Conservation (phyloP, 306 rosid species). For the Vachellia collinsii region DNA sequence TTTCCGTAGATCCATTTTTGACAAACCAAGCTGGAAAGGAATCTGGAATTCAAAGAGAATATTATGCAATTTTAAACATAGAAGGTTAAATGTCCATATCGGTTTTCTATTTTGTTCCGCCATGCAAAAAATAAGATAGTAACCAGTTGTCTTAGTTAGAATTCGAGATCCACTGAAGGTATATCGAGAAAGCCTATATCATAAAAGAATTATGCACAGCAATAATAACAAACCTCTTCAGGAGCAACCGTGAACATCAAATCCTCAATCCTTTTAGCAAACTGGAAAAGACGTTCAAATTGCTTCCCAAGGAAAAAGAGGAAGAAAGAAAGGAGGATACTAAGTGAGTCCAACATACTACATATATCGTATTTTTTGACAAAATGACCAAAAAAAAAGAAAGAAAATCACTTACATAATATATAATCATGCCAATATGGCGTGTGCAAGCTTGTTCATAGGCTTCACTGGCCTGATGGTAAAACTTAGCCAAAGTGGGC, state of each 20-base stretch:
- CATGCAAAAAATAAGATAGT: background rate
- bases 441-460: conserved; percentile 99
- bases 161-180: conserved; percentile 16
- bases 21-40: conserved; percentile 96
- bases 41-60: conserved; percentile 65
- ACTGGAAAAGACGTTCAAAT: conserved; percentile 96
- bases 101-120: background rate
- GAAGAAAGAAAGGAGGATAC: background rate
- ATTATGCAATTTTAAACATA: conserved; percentile 4
- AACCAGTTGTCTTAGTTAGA: background rate
- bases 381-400: conserved; percentile 12
- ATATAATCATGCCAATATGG: conserved; percentile 84
- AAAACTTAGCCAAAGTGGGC: conserved; percentile 95
- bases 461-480: conserved; percentile 98
- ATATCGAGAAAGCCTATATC: conserved; percentile 4
- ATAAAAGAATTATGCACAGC: conserved; percentile 9
- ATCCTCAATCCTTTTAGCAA: conserved; percentile 84
- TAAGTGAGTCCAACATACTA: conserved; percentile 24
- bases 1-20: conserved; percentile 91
- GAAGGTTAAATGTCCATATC: conserved; percentile 2
- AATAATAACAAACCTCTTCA: conserved; percentile 78
- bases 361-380: conserved; percentile 16
- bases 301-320: conserved; percentile 56
- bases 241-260: conserved; percentile 89
- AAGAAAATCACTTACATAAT: conserved; percentile 57